Conservation (phyloP, 208 protist species). For the Leishmania arabica region DNA sequence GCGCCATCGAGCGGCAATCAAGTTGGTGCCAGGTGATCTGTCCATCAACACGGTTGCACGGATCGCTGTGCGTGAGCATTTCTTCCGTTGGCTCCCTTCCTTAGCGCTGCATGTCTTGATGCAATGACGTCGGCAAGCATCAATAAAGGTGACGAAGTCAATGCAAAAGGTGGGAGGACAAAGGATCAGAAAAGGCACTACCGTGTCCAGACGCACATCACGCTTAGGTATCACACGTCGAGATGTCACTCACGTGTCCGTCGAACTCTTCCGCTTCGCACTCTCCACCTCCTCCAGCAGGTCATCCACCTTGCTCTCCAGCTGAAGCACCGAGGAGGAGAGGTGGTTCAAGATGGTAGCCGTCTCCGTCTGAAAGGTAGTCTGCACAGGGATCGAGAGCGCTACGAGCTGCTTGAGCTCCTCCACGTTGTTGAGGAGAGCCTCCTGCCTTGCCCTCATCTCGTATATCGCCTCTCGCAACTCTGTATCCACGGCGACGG, state of each 20-base stretch:
- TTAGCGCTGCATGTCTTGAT: not conserved
- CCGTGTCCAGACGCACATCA: not conserved
- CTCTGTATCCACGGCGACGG: slow-evolving; percentile 16
- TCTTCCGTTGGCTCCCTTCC: not conserved
- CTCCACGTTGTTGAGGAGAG: slow-evolving; percentile 35
- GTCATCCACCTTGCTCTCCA: slow-evolving; percentile 79
- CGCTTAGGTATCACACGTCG: no score
- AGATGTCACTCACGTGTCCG: not conserved
- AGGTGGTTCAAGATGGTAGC: slow-evolving; percentile 78
- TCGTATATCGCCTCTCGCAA: slow-evolving; percentile 37
- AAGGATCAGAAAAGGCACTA: no score
- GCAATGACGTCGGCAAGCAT: not conserved
- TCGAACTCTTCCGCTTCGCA: not conserved
- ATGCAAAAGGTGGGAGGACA: not conserved
- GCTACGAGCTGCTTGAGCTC: slow-evolving; percentile 60
- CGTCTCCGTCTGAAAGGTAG: slow-evolving; percentile 58
- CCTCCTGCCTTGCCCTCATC: slow-evolving; percentile 48
- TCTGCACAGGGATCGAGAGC: slow-evolving; percentile 16
- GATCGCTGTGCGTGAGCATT: not conserved
- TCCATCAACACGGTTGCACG: not conserved
- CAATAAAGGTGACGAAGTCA: not conserved
- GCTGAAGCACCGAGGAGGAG: slow-evolving; percentile 63
- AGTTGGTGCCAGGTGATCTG: not conserved
- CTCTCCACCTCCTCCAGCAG: slow-evolving; percentile 39
- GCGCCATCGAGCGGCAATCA: not conserved